Base-by-base conservation (phyloP, 2,329 filamentous ascomycete genomes). In the Plenodomus biglobosus region DNA sequence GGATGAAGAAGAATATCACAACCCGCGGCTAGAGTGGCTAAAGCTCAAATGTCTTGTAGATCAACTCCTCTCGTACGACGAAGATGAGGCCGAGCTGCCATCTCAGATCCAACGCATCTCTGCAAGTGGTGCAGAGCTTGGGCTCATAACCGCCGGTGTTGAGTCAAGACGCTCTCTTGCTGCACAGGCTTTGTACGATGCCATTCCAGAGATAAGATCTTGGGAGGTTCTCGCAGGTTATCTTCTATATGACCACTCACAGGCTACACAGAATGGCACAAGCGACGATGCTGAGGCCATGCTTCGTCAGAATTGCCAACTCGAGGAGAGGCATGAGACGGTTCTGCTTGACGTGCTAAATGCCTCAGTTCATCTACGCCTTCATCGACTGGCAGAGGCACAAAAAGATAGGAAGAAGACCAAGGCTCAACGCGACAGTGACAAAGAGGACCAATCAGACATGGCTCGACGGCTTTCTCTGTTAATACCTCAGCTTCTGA, bases 191-290 rank as follows among this genome's bases (percentile, higher is more conserved):
- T 79, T 97, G 3, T 95, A 90, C 62, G 88, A 94, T 54, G 86
- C 87, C 59, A 82, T 96, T 51, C 78, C 84, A 0, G 90, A 94
- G 61, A 80, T 96, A 22, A 83, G 85, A 58, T 85, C 91, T 48
- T 99, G 94, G 94, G 89, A 95, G 65, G 81, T 88, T 3, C 74
- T 99, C 47, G 87, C 91, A 20, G 91, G 91, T 15, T 99, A 96
- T 70, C 80, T 99, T 6, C 78, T 99, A 1, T 95, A 90, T 67
- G 94, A 99, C 63, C 92, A 97, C 70, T 94, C 91, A 0, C 65
- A 70, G 22, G 66, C 64, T 17, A 55, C 74, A 64, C 68, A 83
- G 69, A 76, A 85, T 59, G 72, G 78, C 56, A 71, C 79, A 2
- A 80, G 81, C 40, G 80, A 81, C 21, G 82, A 85, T 50, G 74